These are phyloP conservation scores for Tricladium varicosporioides DNA, from an alignment of 2,329 filamentous ascomycete species.

Conservation along the genomic window DNA sequence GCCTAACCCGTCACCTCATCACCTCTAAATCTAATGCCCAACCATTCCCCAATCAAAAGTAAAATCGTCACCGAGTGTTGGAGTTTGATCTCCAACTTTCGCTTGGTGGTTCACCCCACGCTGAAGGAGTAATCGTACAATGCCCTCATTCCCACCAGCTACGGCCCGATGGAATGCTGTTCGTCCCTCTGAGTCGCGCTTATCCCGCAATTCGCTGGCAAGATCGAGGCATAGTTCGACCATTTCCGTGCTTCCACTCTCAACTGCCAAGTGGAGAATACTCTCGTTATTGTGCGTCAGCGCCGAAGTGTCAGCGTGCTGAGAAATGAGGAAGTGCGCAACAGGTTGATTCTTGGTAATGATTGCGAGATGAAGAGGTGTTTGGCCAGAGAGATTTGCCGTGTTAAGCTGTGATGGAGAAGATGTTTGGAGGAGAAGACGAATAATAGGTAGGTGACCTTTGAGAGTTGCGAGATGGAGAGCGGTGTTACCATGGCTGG, in stretches of 20 bases:
- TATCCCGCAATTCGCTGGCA: background rate
- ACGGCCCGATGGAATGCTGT: background rate
- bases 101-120: constrained; percentile 48
- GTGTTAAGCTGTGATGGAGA: constrained; percentile 12
- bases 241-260: background rate
- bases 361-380: background rate
- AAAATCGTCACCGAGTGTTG: no score
- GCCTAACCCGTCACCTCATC: no score
- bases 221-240: background rate
- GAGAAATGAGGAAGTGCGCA: background rate
- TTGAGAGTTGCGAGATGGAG: constrained; percentile 11
- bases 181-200: background rate
- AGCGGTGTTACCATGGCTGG: background rate
- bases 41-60: no score
- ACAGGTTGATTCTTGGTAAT: background rate
- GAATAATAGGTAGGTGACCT: constrained; percentile 13
- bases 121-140: constrained; percentile 81
- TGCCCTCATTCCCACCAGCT: constrained; percentile 34
- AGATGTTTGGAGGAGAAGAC: constrained; percentile 18
- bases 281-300: background rate
- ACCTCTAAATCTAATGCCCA: no score
- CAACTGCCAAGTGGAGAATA: background rate
- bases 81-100: constrained; percentile 33
- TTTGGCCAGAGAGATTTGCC: constrained; percentile 1
- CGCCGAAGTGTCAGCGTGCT: background rate